Evolutionary conservation across 2,329 filamentous ascomycete species (phyloP), one percentile per base, ranked within the genome.

Genomic region (Colletotrichum sp.): DNA sequence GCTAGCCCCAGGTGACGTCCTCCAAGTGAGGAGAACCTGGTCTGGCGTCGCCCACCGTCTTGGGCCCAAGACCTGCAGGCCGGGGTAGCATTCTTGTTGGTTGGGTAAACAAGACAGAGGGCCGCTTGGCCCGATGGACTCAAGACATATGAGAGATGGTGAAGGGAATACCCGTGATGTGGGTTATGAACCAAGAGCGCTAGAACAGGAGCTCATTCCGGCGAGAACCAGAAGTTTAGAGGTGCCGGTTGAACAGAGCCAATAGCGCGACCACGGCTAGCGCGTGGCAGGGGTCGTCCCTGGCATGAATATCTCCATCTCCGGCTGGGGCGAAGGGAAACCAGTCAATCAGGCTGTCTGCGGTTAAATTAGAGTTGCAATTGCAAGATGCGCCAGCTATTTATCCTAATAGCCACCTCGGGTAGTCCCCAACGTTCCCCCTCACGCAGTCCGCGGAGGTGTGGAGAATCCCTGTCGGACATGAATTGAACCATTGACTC

Each of bases 341-440:
- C 44, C 30, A 16, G 21, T 76, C 71, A 76, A 76, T 76, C 75
- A 76, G 70, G 67, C 67, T 75, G 71, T 75, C 75, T 75, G 75
- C 75, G 72, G 75, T 67, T 76, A 75, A 76, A 75, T 63, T 68
- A 75, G 8, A 67, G 67, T 76, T 66, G 62, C 52, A 75, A 28
- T 63, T 16, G 60, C 5, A 8, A 66, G 24, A 30, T 64, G 39
- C 36, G 16, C 59, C 59, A 71, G 57, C 59, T 39, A 76, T 75
- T 76, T 76, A 76, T 66, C 75, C 75, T 71, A 75, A 75, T 75
- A 76, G 75, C 71, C 75, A 76, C 39, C 62, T 75, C 72, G 75
- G 75, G 34, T 71, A 71, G 30, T 52, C 49, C 26, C 49, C 66
- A 68, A 39, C 60, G 13, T 3, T 28, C 64, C 75, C 71, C 71